A percentile compares a stretch with the other conserved stretches of the same genome.
phyloP scores from a whole-genome alignment of 1,284 basidiomycete genomes.

The Rhodotorula sp. region DNA sequence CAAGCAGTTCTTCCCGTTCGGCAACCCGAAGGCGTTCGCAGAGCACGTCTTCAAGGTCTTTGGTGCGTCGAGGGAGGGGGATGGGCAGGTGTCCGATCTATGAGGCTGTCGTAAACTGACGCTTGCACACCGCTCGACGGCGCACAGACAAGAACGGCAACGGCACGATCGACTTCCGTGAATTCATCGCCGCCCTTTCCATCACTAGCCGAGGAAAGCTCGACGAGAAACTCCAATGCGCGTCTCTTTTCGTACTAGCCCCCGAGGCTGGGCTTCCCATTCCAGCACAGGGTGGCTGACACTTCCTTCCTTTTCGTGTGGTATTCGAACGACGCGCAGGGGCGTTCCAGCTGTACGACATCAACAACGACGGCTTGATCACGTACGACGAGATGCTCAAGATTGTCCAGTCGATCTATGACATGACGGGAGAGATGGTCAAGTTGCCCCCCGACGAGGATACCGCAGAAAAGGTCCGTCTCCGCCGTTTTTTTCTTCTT shows the following conservation, averaged over 20 bases:
- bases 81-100: neutral
- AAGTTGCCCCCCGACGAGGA: conserved; percentile 96
- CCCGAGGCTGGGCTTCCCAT: neutral
- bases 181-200: conserved; percentile 97
- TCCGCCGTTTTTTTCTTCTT: neutral
- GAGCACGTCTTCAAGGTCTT: conserved; percentile 90
- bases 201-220: conserved; percentile 89
- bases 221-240: conserved; percentile 98
- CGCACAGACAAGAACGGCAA: conserved; percentile 90
- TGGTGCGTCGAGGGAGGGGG: conserved; percentile 8
- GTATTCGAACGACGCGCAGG: conserved; percentile 56
- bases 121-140: too few relatives aligned
- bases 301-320: neutral
- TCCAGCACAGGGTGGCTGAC: neutral
- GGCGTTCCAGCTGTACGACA: conserved; percentile 99
- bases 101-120: too few relatives aligned
- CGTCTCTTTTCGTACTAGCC: conserved; percentile 47
- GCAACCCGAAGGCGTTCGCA: conserved; percentile 94
- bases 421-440: conserved; percentile 96
- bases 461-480: conserved; percentile 89
- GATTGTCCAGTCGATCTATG: conserved; percentile 94
- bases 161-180: conserved; percentile 94
- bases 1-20: conserved; percentile 99
- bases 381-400: conserved; percentile 98
- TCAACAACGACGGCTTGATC: conserved; percentile 94